Base-by-base conservation (phyloP, 139 green algal genomes). In the Closterium sp. region DNA sequence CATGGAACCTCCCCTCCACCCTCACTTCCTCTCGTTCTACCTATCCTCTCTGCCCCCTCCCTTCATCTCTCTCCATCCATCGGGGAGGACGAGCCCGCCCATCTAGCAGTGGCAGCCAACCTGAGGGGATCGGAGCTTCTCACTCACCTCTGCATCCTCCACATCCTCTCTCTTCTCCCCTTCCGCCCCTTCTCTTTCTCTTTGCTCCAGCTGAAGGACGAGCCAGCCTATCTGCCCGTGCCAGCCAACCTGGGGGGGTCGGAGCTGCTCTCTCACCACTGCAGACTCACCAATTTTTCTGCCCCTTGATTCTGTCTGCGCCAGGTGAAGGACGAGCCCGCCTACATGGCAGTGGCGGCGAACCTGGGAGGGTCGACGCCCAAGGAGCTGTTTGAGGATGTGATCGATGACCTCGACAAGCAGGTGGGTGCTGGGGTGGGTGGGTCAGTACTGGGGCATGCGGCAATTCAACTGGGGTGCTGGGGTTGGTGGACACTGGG, bases 351-450 rank as follows among this genome's bases (percentile, higher is more conserved):
- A 6, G 95, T 98, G 43, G 94, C 95, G 38, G 89, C 91, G 81
- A 98, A 97, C 93, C 89, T 87, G n/a, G n/a, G n/a, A n/a, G n/a
- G n/a, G 36, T 96, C 93, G 30, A 92, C 94, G 36, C 97, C 97
- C 21, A 96, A 96, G 91, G 97, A 98, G 94, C 94, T 98, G 83
- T 98, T 98, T 95, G 95, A 97, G 83, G 97, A 98, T 81, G n/a
- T 97, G 19, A 91, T 98, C n/a, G 96, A 98, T 89, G 96, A 98
- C 81, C 94, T 97, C 84, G 96, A 98, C 88, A 95, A 95, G 86
- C 95, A 96, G 90, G 97, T 96, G 84, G 12, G 86, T 19, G 43
- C 35, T 85, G 28, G n/a, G 28, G 28, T 85, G 28, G 76, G 76
- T 28, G 28, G 28, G 28, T 28, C 28, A n/a, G 28, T 28, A 85